Percentiles rank a stretch among this genome's conserved stretches.
These are phyloP conservation scores for Coprinopsis sp. DNA, from an alignment of 768 basidiomycete species.

Conservation along the genomic window DNA sequence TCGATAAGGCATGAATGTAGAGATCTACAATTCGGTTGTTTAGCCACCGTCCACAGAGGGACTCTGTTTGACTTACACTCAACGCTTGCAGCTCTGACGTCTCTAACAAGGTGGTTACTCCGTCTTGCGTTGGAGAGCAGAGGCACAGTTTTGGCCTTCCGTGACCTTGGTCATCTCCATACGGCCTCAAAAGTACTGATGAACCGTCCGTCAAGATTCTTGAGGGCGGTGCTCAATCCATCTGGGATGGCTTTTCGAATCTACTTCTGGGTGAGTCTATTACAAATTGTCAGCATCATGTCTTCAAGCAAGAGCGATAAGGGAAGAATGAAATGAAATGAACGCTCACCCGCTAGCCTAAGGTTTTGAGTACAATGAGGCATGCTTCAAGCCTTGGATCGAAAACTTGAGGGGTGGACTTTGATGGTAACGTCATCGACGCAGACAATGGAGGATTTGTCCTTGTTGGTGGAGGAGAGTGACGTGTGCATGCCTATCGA, in stretches of 20 bases:
- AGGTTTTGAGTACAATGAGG: conserved; percentile 75
- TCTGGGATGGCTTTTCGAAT: conserved; percentile 51
- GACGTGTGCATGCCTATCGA: conserved; percentile 72
- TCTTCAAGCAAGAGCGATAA: too few relatives aligned
- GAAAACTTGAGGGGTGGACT: conserved; percentile 85
- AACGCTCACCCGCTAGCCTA: conserved; percentile 73
- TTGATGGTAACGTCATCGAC: conserved; percentile 74
- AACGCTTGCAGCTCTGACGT: too few relatives aligned
- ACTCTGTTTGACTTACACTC: too few relatives aligned
- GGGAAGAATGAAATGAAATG: too few relatives aligned
- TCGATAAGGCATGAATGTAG: too few relatives aligned
- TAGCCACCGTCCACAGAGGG: too few relatives aligned
- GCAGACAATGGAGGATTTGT: conserved; percentile 66
- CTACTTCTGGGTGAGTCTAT: conserved; percentile 77
- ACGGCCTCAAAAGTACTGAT: conserved; percentile 75
- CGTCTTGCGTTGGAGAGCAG: conserved; percentile 64
- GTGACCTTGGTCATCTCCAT: conserved; percentile 55
- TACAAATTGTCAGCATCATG: too few relatives aligned
- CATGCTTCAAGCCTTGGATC: conserved; percentile 89
- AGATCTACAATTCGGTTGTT: too few relatives aligned
- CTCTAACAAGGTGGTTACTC: too few relatives aligned
- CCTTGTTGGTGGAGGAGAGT: conserved; percentile 52
- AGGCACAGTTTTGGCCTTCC: conserved; percentile 30
- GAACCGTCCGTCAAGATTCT: conserved; percentile 86
- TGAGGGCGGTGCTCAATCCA: conserved; percentile 74